Percentiles rank a stretch among this genome's conserved stretches.
Evolutionary conservation across 306 rosid species (phyloP).

Genomic region (Hippophae gyantsensis): DNA sequence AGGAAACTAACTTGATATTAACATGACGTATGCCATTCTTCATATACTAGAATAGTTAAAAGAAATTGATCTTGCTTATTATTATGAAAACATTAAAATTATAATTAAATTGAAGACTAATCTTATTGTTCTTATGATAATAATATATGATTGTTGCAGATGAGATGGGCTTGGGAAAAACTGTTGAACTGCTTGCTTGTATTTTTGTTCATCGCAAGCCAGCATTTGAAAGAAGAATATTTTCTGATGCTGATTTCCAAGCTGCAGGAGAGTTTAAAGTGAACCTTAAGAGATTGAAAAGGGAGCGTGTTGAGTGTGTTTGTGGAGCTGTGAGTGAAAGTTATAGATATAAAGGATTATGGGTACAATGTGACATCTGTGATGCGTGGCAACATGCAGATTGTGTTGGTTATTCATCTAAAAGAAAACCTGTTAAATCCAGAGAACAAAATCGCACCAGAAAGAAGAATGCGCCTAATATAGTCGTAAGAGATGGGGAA

Average conservation of each 20-base stretch:
- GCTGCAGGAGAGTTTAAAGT: conserved; percentile 22
- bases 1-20: conserved; percentile 3
- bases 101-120: conserved; percentile 7
- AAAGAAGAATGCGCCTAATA: conserved; percentile 35
- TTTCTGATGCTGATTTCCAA: conserved; percentile 26
- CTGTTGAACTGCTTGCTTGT: conserved; percentile 90
- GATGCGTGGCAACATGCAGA: conserved; percentile 98
- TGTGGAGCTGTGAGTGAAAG: conserved; percentile 90
- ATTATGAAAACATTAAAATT: not conserved
- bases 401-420: conserved; percentile 82
- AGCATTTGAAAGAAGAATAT: conserved; percentile 37
- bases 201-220: conserved; percentile 64
- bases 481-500: conserved; percentile 60
- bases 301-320: conserved; percentile 78
- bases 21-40: not conserved
- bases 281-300: conserved; percentile 56
- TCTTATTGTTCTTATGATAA: conserved; percentile 16
- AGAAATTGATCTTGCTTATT: too few relatives aligned
- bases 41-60: not conserved
- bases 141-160: conserved; percentile 37
- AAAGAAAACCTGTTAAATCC: conserved; percentile 47
- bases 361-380: conserved; percentile 97
- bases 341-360: conserved; percentile 60
- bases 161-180: conserved; percentile 96
- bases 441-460: conserved; percentile 18